Conservation (phyloP, 257 asterid species). For the Agastache rugosa region DNA sequence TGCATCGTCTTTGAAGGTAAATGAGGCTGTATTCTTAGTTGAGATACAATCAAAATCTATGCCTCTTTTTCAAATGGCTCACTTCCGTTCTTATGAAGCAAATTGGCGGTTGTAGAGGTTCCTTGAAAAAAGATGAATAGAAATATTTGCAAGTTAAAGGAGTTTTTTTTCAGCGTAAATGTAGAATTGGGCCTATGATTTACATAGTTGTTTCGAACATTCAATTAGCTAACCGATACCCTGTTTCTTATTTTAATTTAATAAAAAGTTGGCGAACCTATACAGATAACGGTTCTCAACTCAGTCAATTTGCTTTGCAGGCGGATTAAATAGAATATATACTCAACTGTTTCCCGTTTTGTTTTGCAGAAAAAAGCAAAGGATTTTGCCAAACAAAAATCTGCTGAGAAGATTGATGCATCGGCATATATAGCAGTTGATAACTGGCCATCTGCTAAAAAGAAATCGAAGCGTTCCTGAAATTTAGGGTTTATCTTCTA, state of each 20-base stretch:
- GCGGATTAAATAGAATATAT: neutral
- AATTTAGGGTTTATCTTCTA: neutral
- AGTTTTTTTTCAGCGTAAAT: no score
- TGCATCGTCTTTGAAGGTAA: constrained; percentile 76
- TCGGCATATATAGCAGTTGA: constrained; percentile 63
- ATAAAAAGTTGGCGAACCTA: no score
- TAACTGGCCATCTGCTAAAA: constrained; percentile 43
- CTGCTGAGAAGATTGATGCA: constrained; percentile 70
- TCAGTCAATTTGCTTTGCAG: neutral
- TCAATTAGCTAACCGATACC: no score
- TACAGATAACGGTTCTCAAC: no score
- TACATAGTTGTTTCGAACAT: no score
- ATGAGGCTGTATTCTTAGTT: neutral
- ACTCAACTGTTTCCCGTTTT: neutral
- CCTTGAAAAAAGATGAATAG: neutral
- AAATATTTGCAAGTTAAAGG: neutral
- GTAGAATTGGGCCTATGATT: no score
- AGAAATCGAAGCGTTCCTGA: constrained; percentile 53
- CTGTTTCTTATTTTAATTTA: no score
- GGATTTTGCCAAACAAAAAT: constrained; percentile 61
- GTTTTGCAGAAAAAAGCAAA: constrained; percentile 66
- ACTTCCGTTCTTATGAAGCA: neutral
- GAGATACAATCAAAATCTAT: neutral
- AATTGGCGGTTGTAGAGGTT: neutral
- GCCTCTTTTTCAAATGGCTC: neutral